Percentiles rank a stretch among this genome's conserved stretches.
Evolutionary conservation across 1,284 basidiomycete species (phyloP).

Genomic region (Flammula alnicola): DNA sequence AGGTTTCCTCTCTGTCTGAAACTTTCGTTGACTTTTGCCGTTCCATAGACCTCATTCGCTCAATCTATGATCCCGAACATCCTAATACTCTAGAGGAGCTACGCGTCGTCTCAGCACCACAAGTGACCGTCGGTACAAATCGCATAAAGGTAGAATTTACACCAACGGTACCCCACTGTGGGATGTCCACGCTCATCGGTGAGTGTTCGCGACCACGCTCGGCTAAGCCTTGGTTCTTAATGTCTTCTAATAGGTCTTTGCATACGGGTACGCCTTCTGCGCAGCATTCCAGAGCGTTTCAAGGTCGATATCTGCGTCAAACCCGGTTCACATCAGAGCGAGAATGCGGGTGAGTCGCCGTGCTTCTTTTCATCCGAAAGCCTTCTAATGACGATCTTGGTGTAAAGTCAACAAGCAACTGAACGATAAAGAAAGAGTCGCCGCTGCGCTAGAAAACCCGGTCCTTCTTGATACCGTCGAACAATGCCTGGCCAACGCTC

Average conservation of each 20-base stretch:
- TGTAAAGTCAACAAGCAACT: conserved; percentile 96
- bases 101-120: conserved; percentile 90
- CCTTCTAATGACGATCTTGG: too few species aligned
- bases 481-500: conserved; percentile 66
- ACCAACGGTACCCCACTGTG: conserved; percentile 97
- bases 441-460: conserved; percentile 94
- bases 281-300: conserved; percentile 90
- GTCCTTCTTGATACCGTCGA: conserved; percentile 89
- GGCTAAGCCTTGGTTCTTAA: conserved; percentile 6
- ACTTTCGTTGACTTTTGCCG: conserved; percentile 6
- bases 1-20: neutral
- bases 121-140: conserved; percentile 79
- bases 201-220: conserved; percentile 26
- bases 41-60: conserved; percentile 82
- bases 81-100: conserved; percentile 97
- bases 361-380: too few species aligned
- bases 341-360: conserved; percentile 74
- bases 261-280: conserved; percentile 88
- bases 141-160: conserved; percentile 89
- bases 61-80: conserved; percentile 97
- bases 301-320: conserved; percentile 95
- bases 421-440: conserved; percentile 98
- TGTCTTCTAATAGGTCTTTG: conserved; percentile 74
- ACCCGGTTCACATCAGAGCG: conserved; percentile 95
- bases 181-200: conserved; percentile 98